phyloP scores from a whole-genome alignment of 169 alveolate genomes.

The Cryptosporidium bovis region DNA sequence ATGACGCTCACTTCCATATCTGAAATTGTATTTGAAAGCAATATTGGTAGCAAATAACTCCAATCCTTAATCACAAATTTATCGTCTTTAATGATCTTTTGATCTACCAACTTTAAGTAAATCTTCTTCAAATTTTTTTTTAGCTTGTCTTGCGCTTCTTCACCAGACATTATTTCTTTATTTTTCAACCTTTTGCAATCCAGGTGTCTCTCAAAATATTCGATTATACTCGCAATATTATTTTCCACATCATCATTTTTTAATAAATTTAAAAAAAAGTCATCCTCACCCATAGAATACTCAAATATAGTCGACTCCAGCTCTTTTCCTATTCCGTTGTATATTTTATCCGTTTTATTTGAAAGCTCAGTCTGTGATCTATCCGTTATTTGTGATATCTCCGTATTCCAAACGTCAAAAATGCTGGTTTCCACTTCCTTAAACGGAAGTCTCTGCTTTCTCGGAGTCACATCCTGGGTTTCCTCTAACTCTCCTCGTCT shows the following conservation, averaged over 20 bases:
- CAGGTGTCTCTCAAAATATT: conserved; percentile 11
- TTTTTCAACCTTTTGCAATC: not conserved
- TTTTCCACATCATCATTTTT: conserved; percentile 8
- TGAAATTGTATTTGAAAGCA: conserved; percentile 26
- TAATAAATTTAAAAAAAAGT: conserved; percentile 18
- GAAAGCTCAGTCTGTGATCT: conserved; percentile 4
- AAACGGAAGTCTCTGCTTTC: not conserved
- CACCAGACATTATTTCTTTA: not conserved
- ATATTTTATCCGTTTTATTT: conserved; percentile 7
- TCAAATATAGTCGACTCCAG: conserved; percentile 24
- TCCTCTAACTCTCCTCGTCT: not conserved
- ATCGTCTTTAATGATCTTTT: conserved; percentile 18
- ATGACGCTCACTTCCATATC: conserved; percentile 22
- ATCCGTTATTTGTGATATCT: conserved; percentile 30
- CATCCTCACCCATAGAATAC: conserved; percentile 19
- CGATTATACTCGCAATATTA: conserved; percentile 4
- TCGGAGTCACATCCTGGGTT: not conserved
- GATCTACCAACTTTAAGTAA: conserved; percentile 5
- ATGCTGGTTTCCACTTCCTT: not conserved
- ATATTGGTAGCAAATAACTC: conserved; percentile 30
- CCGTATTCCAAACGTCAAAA: conserved; percentile 68
- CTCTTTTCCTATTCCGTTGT: conserved; percentile 42
- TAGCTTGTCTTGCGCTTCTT: not conserved
- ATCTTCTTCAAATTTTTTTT: conserved; percentile 4
- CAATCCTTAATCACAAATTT: conserved; percentile 36